These are phyloP conservation scores for Adenanthera pavonina DNA, from an alignment of 306 rosid genomes.

Conservation along the genomic window DNA sequence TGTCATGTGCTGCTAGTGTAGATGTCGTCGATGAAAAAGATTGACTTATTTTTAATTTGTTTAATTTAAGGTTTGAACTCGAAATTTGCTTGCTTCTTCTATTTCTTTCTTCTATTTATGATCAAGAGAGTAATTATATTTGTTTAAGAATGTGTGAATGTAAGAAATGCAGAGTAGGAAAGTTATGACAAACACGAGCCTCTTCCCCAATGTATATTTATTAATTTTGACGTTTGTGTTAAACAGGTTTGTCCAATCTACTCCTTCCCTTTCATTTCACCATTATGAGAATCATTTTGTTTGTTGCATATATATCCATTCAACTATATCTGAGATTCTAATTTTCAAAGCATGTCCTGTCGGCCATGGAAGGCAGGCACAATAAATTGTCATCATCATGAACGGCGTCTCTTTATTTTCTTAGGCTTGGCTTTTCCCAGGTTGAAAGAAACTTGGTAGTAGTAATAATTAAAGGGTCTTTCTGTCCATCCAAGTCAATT, in stretches of 20 bases:
- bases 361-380: background rate
- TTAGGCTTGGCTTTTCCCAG: background rate
- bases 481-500: background rate
- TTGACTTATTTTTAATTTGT: background rate
- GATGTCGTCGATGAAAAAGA: slow-evolving; percentile 60
- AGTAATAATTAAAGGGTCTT: background rate
- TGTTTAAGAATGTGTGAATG: slow-evolving; percentile 26
- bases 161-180: slow-evolving; percentile 20
- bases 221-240: background rate
- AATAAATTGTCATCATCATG: background rate
- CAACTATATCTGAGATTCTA: background rate
- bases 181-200: background rate
- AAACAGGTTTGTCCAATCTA: slow-evolving; percentile 4
- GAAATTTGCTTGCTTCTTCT: background rate
- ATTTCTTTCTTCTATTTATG: slow-evolving; percentile 28
- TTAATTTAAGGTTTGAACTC: slow-evolving; percentile 12
- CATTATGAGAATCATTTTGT: background rate
- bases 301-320: background rate
- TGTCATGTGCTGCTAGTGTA: slow-evolving; percentile 73
- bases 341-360: background rate
- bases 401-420: background rate
- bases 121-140: slow-evolving; percentile 18
- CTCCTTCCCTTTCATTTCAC: background rate
- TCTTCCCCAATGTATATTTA: slow-evolving; percentile 32
- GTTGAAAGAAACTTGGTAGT: background rate